Percentiles rank a stretch among this genome's conserved stretches.
These are phyloP conservation scores for Salix suchowensis DNA, from an alignment of 345 rosid species.

Conservation along the genomic window DNA sequence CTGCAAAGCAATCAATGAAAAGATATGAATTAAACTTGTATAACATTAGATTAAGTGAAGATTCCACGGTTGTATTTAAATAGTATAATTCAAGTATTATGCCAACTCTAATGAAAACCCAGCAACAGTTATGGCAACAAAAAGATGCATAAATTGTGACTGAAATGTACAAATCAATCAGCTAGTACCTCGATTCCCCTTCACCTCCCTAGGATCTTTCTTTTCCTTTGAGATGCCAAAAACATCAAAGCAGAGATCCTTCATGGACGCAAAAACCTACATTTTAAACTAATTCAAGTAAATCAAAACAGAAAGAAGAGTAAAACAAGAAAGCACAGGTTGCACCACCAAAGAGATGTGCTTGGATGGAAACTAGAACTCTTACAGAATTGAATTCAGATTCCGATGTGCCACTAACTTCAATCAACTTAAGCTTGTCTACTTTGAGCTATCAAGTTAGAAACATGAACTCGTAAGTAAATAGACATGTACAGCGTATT, in stretches of 20 bases:
- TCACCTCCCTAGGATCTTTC: constrained; percentile 54
- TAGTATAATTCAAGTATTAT: neutral
- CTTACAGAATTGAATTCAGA: constrained; percentile 80
- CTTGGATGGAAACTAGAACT: neutral
- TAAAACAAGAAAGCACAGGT: neutral
- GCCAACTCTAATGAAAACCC: neutral
- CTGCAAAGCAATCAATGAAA: constrained; percentile 25
- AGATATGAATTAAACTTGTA: neutral
- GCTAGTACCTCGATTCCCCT: constrained; percentile 44
- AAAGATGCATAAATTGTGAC: neutral
- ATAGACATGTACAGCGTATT: neutral
- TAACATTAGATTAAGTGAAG: neutral
- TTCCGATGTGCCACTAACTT: constrained; percentile 88
- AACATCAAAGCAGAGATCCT: constrained; percentile 61
- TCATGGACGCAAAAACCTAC: constrained; percentile 63
- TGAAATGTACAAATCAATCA: neutral
- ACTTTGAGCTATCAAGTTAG: constrained; percentile 61
- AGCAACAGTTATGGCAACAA: neutral
- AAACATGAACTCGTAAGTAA: neutral
- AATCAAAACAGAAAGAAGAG: neutral
- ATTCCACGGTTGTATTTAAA: neutral
- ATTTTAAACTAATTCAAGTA: neutral
- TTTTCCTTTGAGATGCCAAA: constrained; percentile 43
- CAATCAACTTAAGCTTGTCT: constrained; percentile 76
- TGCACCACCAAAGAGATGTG: neutral